phyloP scores from a whole-genome alignment of 352 stramenopile species.

The Ophiocytium majus region DNA sequence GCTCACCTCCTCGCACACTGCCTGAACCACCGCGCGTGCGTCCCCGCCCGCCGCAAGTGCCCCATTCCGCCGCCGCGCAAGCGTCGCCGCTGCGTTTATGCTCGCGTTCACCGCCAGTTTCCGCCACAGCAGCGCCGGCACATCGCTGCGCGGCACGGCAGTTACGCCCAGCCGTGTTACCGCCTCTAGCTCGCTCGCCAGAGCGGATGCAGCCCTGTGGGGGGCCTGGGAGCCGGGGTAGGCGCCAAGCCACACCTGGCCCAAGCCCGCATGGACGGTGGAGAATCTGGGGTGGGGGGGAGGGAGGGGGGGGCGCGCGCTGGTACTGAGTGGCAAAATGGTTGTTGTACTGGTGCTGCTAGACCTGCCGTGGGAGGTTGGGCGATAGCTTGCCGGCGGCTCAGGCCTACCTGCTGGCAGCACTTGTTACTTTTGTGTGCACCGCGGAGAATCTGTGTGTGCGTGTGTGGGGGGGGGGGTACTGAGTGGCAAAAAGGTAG shows the following conservation, averaged over 20 bases:
- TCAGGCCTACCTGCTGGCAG: too few species aligned
- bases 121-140: conserved; percentile 27
- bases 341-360: too few species aligned
- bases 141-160: neutral
- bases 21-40: conserved; percentile 11
- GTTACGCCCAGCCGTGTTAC: conserved; percentile 11
- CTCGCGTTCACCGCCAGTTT: conserved; percentile 34
- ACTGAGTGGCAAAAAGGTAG: too few species aligned
- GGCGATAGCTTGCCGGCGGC: too few species aligned
- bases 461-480: too few species aligned
- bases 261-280: conserved; percentile 29
- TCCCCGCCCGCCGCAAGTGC: conserved; percentile 17
- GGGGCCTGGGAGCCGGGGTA: neutral
- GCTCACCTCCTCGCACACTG: conserved; percentile 26
- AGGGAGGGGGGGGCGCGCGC: neutral
- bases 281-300: conserved; percentile 6
- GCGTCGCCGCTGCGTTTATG: conserved; percentile 30
- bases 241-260: conserved; percentile 27
- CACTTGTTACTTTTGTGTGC: too few species aligned
- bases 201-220: neutral
- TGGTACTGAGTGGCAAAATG: too few species aligned
- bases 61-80: conserved; percentile 28
- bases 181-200: neutral
- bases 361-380: too few species aligned
- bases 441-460: too few species aligned